phyloP scores from a whole-genome alignment of 2,329 filamentous ascomycete genomes.

The Hypoxylon sp. region DNA sequence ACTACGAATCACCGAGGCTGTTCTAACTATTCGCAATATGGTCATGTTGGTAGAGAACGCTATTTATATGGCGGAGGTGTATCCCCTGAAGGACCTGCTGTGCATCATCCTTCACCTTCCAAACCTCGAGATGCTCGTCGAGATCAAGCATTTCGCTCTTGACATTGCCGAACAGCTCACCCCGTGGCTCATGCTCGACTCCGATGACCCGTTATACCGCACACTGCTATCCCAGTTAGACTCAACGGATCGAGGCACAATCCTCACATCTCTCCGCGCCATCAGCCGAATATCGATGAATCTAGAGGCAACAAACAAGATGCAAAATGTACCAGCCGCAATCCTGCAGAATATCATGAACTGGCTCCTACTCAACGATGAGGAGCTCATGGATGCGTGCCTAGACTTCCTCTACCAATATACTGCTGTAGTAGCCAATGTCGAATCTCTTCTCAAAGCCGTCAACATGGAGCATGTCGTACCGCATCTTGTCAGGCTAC shows the following conservation, averaged over 20 bases:
- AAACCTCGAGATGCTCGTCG: conserved; percentile 76
- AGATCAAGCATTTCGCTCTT: conserved; percentile 90
- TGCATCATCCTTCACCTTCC: conserved; percentile 86
- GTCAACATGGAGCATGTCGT: conserved; percentile 76
- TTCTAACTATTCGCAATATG: conserved; percentile 94
- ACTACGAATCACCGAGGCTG: conserved; percentile 85
- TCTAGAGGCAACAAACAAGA: conserved; percentile 80
- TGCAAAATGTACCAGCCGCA: conserved; percentile 76
- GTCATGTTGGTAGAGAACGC: conserved; percentile 93
- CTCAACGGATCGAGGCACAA: conserved; percentile 82
- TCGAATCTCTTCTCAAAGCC: conserved; percentile 76
- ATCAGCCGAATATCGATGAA: conserved; percentile 91
- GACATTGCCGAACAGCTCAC: conserved; percentile 94
- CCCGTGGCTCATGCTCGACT: conserved; percentile 79
- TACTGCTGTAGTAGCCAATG: conserved; percentile 86
- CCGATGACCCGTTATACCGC: conserved; percentile 82
- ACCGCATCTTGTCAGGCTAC: conserved; percentile 81
- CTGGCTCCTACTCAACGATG: conserved; percentile 86
- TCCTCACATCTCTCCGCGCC: conserved; percentile 83
- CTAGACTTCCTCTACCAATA: conserved; percentile 97
- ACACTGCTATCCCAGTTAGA: conserved; percentile 75
- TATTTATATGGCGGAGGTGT: conserved; percentile 79
- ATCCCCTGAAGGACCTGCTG: conserved; percentile 82
- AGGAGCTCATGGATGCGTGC: conserved; percentile 88
- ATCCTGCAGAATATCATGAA: conserved; percentile 77